Conservation (phyloP, 176 grass and related monocot species). For the Pharus latifolius region DNA sequence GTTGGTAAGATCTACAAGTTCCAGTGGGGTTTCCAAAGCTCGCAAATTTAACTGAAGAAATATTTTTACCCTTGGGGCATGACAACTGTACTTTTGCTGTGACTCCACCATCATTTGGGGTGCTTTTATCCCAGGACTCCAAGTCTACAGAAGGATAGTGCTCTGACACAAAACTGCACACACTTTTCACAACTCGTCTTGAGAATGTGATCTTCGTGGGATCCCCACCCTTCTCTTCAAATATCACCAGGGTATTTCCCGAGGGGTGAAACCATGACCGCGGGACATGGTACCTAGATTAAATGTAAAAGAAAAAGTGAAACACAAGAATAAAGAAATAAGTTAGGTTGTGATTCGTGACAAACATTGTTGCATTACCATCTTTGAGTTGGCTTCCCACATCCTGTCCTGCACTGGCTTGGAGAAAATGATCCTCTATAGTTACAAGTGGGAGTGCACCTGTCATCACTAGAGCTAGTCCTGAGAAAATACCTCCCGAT, state of each 20-base stretch:
- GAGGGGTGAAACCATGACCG: conserved; percentile 82
- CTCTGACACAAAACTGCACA: conserved; percentile 68
- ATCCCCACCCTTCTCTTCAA: conserved; percentile 87
- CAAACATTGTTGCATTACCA: conserved; percentile 38
- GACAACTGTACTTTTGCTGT: conserved; percentile 33
- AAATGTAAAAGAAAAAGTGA: conserved; percentile 19
- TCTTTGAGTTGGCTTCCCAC: conserved; percentile 84
- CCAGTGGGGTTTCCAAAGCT: conserved; percentile 87
- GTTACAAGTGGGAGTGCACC: conserved; percentile 57
- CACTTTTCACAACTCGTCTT: conserved; percentile 33
- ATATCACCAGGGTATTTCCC: conserved; percentile 76
- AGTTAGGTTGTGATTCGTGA: neutral
- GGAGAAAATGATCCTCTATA: conserved; percentile 74
- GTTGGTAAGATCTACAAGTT: conserved; percentile 47
- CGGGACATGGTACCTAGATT: conserved; percentile 83
- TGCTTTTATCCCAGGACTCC: conserved; percentile 37
- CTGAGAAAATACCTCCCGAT: conserved; percentile 78
- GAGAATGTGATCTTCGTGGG: conserved; percentile 75
- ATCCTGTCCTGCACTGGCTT: conserved; percentile 76
- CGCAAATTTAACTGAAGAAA: conserved; percentile 59
- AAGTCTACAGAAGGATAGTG: conserved; percentile 48
- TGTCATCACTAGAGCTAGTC: conserved; percentile 48
- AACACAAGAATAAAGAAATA: neutral
- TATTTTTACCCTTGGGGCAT: conserved; percentile 60
- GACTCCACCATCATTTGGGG: neutral